These are phyloP conservation scores for Lasiosphaeriaceae sp. DNA, from an alignment of 495 filamentous ascomycete genomes.

Conservation along the genomic window DNA sequence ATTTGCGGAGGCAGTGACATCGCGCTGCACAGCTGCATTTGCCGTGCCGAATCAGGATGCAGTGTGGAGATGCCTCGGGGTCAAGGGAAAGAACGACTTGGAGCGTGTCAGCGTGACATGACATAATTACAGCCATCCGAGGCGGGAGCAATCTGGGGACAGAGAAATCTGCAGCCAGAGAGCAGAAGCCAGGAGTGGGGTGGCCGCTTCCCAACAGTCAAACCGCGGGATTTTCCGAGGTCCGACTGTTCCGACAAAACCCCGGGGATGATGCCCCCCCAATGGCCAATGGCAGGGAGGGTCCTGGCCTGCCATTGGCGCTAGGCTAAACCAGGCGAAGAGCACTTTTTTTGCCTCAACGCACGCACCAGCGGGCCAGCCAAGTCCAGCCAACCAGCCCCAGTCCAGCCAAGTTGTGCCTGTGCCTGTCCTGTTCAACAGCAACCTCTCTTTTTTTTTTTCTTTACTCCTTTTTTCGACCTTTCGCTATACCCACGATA, in stretches of 20 bases:
- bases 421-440: slow-evolving; percentile 6
- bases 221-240: slow-evolving; percentile 25
- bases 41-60: too few relatives aligned
- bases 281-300: background rate
- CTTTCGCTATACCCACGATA: slow-evolving; percentile 7
- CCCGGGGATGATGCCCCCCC: background rate
- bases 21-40: too few relatives aligned
- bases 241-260: slow-evolving; percentile 21
- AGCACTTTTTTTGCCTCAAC: slow-evolving; percentile 27
- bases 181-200: too few relatives aligned
- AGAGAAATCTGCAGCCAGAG: too few relatives aligned
- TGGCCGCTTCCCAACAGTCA: background rate
- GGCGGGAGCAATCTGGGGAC: too few relatives aligned
- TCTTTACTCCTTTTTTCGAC: slow-evolving; percentile 9
- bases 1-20: too few relatives aligned
- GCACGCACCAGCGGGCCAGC: background rate
- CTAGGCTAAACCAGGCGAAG: slow-evolving; percentile 15
- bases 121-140: too few relatives aligned
- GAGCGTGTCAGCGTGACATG: too few relatives aligned
- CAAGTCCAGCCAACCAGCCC: background rate
- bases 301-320: slow-evolving; percentile 3
- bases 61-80: too few relatives aligned
- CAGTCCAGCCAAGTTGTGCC: slow-evolving; percentile 2
- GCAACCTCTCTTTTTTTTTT: slow-evolving; percentile 9
- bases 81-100: too few relatives aligned